Evolutionary conservation across 139 green algal genomes (phyloP).

Genomic region (Microglena sp.): DNA sequence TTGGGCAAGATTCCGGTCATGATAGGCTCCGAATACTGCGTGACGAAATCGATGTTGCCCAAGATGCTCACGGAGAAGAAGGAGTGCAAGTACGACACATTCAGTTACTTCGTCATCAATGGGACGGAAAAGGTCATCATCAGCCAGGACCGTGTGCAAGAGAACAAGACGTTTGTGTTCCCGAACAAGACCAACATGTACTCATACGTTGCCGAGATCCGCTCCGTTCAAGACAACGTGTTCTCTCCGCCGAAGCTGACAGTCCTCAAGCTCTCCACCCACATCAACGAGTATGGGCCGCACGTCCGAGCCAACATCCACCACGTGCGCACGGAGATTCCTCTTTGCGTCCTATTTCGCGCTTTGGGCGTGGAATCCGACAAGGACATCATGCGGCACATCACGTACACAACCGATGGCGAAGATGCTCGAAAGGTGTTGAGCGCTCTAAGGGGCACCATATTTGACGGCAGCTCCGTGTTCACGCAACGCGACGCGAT

Average conservation of each 20-base stretch:
- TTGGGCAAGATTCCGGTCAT: constrained; percentile 70
- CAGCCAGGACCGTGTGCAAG: constrained; percentile 86
- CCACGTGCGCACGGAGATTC: constrained; percentile 50
- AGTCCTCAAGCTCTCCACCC: background rate
- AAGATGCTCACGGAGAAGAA: constrained; percentile 4
- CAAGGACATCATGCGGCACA: background rate
- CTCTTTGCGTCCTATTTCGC: constrained; percentile 60
- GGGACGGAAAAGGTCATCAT: constrained; percentile 86
- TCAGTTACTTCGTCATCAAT: constrained; percentile 86
- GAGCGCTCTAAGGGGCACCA: background rate
- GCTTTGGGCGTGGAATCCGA: constrained; percentile 85
- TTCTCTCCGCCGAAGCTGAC: constrained; percentile 9
- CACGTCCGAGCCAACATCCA: constrained; percentile 63
- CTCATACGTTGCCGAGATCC: constrained; percentile 6
- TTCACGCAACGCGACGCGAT: constrained; percentile 18
- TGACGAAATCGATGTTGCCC: no score
- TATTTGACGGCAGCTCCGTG: background rate
- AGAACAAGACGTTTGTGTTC: constrained; percentile 88
- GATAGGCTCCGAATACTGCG: constrained; percentile 62
- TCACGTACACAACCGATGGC: background rate
- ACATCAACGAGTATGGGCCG: constrained; percentile 6
- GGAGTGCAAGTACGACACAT: constrained; percentile 80
- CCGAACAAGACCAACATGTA: constrained; percentile 2
- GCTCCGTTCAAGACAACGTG: background rate
- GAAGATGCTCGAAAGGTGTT: constrained; percentile 1